phyloP scores from a whole-genome alignment of 169 alveolate species.

The Cryptosporidium parvum region DNA sequence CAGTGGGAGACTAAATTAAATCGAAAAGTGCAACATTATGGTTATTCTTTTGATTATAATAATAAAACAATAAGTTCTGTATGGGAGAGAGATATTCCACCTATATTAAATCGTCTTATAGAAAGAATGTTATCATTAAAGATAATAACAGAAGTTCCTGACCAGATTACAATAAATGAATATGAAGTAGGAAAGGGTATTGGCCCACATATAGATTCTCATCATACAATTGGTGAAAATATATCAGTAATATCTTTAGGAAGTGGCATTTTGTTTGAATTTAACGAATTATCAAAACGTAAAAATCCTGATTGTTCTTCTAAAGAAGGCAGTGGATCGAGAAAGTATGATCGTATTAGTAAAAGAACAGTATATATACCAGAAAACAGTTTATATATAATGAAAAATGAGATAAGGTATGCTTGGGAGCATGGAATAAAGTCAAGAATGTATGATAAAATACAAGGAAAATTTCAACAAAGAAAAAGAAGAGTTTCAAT shows the following conservation, averaged over 20 bases:
- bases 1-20: slow-evolving; percentile 29
- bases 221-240: slow-evolving; percentile 47
- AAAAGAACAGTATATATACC: slow-evolving; percentile 24
- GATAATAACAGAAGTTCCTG: slow-evolving; percentile 12
- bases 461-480: slow-evolving; percentile 4
- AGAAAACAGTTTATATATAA: slow-evolving; percentile 61
- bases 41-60: slow-evolving; percentile 41
- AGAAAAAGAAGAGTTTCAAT: slow-evolving; percentile 40
- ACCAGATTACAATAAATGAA: slow-evolving; percentile 64
- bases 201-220: slow-evolving; percentile 68
- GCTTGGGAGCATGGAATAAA: slow-evolving; percentile 67
- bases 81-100: slow-evolving; percentile 57
- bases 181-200: slow-evolving; percentile 61
- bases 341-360: neutral
- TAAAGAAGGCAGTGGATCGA: neutral
- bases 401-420: slow-evolving; percentile 32
- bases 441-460: slow-evolving; percentile 21
- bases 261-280: slow-evolving; percentile 40
- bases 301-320: neutral
- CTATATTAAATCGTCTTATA: neutral
- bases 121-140: neutral
- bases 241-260: slow-evolving; percentile 55
- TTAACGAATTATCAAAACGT: neutral
- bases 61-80: slow-evolving; percentile 39
- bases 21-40: slow-evolving; percentile 65